Base-by-base conservation (phyloP, 2,329 filamentous ascomycete species). In the Colletotrichum lini region DNA sequence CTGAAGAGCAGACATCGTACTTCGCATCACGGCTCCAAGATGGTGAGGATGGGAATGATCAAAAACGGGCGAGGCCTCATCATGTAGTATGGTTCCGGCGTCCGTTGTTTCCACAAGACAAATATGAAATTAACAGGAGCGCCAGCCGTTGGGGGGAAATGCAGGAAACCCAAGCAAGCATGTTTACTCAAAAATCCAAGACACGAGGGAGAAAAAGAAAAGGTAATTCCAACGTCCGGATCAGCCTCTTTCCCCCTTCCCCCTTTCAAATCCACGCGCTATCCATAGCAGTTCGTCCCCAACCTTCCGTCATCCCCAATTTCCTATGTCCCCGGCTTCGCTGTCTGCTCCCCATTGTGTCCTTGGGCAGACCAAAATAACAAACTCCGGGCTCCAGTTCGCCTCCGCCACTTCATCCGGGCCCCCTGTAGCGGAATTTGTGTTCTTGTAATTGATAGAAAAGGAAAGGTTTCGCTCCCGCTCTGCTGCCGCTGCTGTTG, bases 361-460 rank as follows among this genome's bases (percentile, higher is more conserved):
- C n/a, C n/a, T 18, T 44, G 68, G 44, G 50, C 49, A 67, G 52
- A 59, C 12, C 35, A 38, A 38, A 38, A 3, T 30, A 58, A 30
- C 59, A 60, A 69, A 69, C 69, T 72, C 69, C 69, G 18, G 9
- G 69, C 69, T 63, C 69, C 69, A 18, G 7, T 64, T 72, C 52
- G 58, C 69, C 58, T 30, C 26, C 65, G 60, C 35, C 35, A 38
- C 35, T 38, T 38, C 30, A 2, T 35, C 30, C 30, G 8, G 30
- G 30, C 30, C 7, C 30, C 30, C 8, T 35, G 35, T 68, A 26
- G n/a, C 15, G 35, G 35, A 10, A 40, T 54, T 10, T 53, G n/a
- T 15, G 53, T 16, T 59, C 52, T 40, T 38, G 52, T 35, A 58
- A 65, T 18, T 9, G 2, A 47, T n/a, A 13, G 10, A 59, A 42